Evolutionary conservation across 768 basidiomycete species (phyloP).

Genomic region (Leccinum pellstonianum): DNA sequence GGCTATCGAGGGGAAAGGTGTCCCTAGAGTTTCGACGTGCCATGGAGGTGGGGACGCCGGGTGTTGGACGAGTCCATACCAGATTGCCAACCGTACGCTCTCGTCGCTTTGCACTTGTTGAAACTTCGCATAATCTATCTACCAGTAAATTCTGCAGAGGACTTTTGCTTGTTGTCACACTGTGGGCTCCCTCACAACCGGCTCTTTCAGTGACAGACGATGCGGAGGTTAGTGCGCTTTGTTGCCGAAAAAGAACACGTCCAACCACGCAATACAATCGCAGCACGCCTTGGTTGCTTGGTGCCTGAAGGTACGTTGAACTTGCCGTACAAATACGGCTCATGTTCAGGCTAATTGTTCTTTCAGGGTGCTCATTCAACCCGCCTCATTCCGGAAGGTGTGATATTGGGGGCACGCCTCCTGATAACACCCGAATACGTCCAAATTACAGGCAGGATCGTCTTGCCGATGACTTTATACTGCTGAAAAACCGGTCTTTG

Average conservation of each 20-base stretch:
- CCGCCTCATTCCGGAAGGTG: conserved; percentile 68
- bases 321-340: neutral
- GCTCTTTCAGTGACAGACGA: conserved; percentile 57
- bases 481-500: conserved; percentile 20
- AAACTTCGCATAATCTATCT: neutral
- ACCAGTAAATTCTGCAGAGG: conserved; percentile 55
- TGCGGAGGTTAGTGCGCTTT: conserved; percentile 48
- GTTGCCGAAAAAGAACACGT: conserved; percentile 8
- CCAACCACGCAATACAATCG: conserved; percentile 15
- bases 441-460: conserved; percentile 56
- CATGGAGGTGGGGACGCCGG: conserved; percentile 64
- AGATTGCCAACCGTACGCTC: conserved; percentile 57
- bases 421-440: conserved; percentile 72
- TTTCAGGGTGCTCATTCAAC: conserved; percentile 56
- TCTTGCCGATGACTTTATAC: conserved; percentile 14
- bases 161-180: conserved; percentile 46
- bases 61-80: conserved; percentile 64
- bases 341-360: neutral
- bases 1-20: no score
- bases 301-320: conserved; percentile 43
- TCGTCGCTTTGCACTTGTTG: neutral
- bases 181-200: conserved; percentile 45
- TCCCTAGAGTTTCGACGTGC: conserved; percentile 40
- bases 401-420: conserved; percentile 67
- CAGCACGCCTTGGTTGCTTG: conserved; percentile 52